Evolutionary conservation across 2,329 filamentous ascomycete species (phyloP).

Genomic region (Sporothrix pseudoabietina): DNA sequence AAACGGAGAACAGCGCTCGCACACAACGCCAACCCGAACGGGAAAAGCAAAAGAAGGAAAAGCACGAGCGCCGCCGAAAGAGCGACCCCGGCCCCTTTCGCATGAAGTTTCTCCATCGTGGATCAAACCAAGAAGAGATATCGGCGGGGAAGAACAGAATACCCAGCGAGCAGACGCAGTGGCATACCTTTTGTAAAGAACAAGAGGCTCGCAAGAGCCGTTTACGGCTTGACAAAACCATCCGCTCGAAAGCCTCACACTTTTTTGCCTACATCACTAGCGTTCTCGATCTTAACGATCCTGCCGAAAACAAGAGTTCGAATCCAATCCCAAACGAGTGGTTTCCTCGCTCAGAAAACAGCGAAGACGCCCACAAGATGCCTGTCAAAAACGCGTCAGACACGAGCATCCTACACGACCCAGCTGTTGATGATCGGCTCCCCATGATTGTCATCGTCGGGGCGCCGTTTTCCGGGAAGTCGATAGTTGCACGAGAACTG

Average conservation of each 20-base stretch:
- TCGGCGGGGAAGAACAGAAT: not conserved
- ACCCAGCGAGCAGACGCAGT: not conserved
- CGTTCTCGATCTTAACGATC: not conserved
- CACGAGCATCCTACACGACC: not conserved
- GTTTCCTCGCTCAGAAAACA: not conserved
- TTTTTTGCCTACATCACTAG: not conserved
- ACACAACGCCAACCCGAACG: not conserved
- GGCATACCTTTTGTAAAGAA: not conserved
- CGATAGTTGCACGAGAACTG: constrained; percentile 26
- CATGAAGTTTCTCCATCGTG: too few relatives aligned
- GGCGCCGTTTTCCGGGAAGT: constrained; percentile 27
- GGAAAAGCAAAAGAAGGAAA: not conserved
- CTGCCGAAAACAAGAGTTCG: too few relatives aligned
- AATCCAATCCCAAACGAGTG: not conserved
- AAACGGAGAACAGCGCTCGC: not conserved
- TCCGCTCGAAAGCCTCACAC: not conserved
- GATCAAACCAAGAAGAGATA: not conserved
- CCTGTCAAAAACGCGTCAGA: not conserved
- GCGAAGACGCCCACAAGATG: not conserved
- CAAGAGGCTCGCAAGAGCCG: not conserved
- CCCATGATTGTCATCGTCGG: constrained; percentile 31
- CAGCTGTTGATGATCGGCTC: not conserved
- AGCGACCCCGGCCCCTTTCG: not conserved
- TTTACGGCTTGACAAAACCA: not conserved
- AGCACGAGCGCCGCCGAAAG: not conserved